These are phyloP conservation scores for Penicillium rolfsii DNA, from an alignment of 2,329 filamentous ascomycete species.

Conservation along the genomic window DNA sequence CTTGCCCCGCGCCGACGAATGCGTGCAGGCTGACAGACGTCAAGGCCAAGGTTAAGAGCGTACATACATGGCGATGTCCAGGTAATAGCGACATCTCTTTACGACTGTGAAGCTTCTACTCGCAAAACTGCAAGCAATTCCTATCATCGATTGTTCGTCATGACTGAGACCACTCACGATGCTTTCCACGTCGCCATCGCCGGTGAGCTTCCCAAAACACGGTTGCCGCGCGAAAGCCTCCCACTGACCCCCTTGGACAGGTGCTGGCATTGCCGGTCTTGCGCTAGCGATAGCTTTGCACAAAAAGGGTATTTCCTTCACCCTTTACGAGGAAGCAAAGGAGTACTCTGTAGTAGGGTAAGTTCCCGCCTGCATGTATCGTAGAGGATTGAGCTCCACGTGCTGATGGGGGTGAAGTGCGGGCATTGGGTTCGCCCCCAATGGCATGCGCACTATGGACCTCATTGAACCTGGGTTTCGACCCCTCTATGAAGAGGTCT, in stretches of 20 bases:
- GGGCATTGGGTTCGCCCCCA: constrained; percentile 17
- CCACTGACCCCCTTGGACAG: neutral
- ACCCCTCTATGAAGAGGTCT: constrained; percentile 15
- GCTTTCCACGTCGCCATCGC: neutral
- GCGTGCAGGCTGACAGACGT: too few species aligned
- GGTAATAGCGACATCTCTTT: too few species aligned
- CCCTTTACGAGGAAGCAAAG: constrained; percentile 19
- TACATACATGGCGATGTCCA: too few species aligned
- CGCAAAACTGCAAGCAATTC: neutral
- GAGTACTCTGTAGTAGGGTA: constrained; percentile 22
- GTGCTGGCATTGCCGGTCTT: constrained; percentile 7
- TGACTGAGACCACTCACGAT: neutral
- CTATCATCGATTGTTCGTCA: neutral
- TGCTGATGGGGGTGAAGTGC: constrained; percentile 11
- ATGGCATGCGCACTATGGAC: constrained; percentile 14
- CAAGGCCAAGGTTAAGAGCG: too few species aligned
- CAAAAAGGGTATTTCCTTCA: constrained; percentile 19
- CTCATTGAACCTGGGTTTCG: constrained; percentile 15
- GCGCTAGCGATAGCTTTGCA: constrained; percentile 16
- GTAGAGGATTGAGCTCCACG: neutral
- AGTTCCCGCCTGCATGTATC: constrained; percentile 1
- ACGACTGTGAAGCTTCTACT: neutral
- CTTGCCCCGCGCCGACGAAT: too few species aligned
- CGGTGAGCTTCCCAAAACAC: neutral
- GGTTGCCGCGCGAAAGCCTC: neutral